Conservation (phyloP, 148 eudicot genomes). For the Bassia scoparia region DNA sequence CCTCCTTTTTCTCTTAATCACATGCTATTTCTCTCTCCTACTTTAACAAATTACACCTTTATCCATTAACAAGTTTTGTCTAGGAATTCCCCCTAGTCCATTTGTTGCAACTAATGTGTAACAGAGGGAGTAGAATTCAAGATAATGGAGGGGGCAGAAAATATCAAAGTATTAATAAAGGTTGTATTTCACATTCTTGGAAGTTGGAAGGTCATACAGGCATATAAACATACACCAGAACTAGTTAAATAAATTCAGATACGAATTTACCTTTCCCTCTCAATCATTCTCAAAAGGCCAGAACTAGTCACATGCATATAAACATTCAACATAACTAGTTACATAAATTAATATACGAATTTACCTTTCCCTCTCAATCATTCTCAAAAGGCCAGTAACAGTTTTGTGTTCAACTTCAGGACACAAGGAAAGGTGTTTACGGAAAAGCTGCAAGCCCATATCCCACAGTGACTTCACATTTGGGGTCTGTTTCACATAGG, state of each 20-base stretch:
- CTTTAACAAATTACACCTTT: too few relatives aligned
- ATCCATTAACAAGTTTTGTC: too few relatives aligned
- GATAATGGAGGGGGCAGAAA: not conserved
- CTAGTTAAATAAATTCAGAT: conserved; percentile 1
- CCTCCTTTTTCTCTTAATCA: too few relatives aligned
- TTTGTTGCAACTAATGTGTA: too few relatives aligned
- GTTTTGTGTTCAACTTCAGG: conserved; percentile 93
- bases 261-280: conserved; percentile 72
- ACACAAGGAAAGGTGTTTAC: conserved; percentile 78
- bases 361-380: conserved; percentile 97
- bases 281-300: conserved; percentile 93
- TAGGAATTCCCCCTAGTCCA: too few relatives aligned
- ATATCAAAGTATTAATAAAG: too few relatives aligned
- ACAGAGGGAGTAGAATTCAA: not conserved
- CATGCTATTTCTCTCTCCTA: too few relatives aligned
- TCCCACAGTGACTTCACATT: conserved; percentile 91
- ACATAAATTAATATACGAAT: conserved; percentile 3
- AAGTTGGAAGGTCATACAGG: too few relatives aligned
- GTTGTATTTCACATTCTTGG: too few relatives aligned
- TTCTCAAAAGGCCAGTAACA: conserved; percentile 86
- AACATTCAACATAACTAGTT: not conserved
- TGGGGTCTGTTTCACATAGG: conserved; percentile 84
- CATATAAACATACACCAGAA: not conserved
- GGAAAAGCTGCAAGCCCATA: conserved; percentile 96
- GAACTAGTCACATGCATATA: conserved; percentile 22